A percentile compares a stretch with the other conserved stretches of the same genome.
phyloP scores from a whole-genome alignment of 495 filamentous ascomycete genomes.

The Schizothecium vesticola region DNA sequence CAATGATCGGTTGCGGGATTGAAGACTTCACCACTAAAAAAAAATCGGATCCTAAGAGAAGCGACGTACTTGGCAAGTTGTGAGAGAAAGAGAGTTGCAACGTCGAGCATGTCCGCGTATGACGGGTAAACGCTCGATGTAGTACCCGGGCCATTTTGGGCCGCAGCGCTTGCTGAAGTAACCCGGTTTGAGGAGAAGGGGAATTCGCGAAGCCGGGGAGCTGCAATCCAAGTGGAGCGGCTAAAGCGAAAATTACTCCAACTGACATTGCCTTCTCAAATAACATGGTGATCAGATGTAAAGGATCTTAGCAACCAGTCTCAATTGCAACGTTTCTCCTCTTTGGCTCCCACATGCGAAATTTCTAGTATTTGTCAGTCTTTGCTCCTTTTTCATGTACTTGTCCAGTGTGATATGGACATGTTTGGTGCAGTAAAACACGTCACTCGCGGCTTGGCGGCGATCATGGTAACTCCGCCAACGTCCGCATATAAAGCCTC shows the following conservation, averaged over 20 bases:
- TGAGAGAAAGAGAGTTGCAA: neutral
- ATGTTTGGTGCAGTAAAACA: neutral
- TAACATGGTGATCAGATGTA: neutral
- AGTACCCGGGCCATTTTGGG: neutral
- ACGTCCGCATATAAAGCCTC: neutral
- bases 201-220: neutral
- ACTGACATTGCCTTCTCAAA: neutral
- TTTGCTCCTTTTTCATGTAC: neutral
- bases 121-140: neutral
- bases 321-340: neutral
- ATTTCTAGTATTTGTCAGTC: neutral
- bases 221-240: neutral
- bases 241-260: neutral
- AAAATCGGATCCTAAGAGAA: neutral
- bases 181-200: neutral
- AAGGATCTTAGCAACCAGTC: neutral
- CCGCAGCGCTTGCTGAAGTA: neutral
- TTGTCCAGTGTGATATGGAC: neutral
- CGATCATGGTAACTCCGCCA: neutral
- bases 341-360: neutral
- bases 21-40: neutral
- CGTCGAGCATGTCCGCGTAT: neutral
- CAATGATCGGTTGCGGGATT: neutral
- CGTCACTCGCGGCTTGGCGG: neutral
- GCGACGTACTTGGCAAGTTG: neutral